Evolutionary conservation across 148 eudicot species (phyloP).

Genomic region (Persicaria tinctoria): DNA sequence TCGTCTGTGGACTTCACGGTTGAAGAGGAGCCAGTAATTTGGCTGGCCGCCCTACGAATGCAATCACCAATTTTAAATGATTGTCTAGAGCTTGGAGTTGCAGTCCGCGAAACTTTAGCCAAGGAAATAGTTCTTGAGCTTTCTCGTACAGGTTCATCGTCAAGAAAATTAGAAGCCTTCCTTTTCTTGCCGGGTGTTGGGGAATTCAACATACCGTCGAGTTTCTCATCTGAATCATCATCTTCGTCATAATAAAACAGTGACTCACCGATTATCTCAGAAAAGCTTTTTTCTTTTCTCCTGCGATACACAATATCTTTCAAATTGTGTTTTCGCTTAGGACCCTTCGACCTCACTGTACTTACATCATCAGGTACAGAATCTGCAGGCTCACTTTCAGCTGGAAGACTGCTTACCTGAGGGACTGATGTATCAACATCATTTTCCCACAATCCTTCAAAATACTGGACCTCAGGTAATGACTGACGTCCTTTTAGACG

Average conservation of each 20-base stretch:
- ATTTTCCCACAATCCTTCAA: conserved; percentile 42
- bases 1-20: conserved; percentile 26
- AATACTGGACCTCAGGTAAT: conserved; percentile 42
- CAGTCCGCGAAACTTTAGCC: conserved; percentile 52
- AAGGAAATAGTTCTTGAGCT: conserved; percentile 42
- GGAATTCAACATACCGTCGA: conserved; percentile 23
- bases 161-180: conserved; percentile 27
- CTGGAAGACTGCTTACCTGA: conserved; percentile 16
- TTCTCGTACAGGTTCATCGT: conserved; percentile 41
- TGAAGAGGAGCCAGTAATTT: conserved; percentile 58
- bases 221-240: conserved; percentile 45
- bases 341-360: conserved; percentile 25
- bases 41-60: conserved; percentile 87
- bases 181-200: conserved; percentile 36
- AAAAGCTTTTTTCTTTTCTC: conserved; percentile 58
- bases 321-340: conserved; percentile 50
- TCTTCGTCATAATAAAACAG: conserved; percentile 50
- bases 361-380: conserved; percentile 20
- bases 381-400: conserved; percentile 29
- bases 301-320: conserved; percentile 50
- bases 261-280: conserved; percentile 56
- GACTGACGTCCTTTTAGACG: conserved; percentile 44
- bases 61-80: conserved; percentile 90
- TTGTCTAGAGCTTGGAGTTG: conserved; percentile 48
- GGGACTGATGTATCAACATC: conserved; percentile 21